Conservation (phyloP, 345 rosid species). For the Syzygium aqueum region DNA sequence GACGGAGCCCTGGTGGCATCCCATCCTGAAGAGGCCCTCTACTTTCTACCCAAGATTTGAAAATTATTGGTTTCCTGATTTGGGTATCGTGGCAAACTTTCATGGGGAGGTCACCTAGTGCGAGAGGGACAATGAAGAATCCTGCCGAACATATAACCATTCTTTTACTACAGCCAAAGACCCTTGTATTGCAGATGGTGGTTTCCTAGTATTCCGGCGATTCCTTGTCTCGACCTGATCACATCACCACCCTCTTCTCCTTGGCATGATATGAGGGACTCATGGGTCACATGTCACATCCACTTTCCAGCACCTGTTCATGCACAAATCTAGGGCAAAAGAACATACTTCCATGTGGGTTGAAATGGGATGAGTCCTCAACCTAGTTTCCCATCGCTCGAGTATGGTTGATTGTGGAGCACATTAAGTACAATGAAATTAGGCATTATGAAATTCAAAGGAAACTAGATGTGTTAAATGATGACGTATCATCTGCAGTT, state of each 20-base stretch:
- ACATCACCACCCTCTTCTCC: not conserved
- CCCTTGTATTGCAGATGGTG: not conserved
- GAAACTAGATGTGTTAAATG: not conserved
- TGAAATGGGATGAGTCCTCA: not conserved
- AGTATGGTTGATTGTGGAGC: not conserved
- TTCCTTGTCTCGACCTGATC: conserved; percentile 18
- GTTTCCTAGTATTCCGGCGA: conserved; percentile 10
- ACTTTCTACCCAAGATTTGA: not conserved
- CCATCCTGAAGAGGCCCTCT: not conserved
- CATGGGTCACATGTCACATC: not conserved
- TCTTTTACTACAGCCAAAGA: not conserved
- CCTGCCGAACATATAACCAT: not conserved
- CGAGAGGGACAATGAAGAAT: not conserved
- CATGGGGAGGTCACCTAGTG: not conserved
- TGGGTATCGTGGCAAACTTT: conserved; percentile 1
- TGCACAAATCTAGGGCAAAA: not conserved
- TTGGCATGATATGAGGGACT: not conserved
- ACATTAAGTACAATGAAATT: not conserved
- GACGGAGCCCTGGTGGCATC: not conserved
- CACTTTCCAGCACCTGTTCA: not conserved
- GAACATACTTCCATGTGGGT: not conserved
- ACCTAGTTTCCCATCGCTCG: not conserved
- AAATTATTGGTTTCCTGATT: conserved; percentile 31
- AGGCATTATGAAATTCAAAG: not conserved
- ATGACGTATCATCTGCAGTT: not conserved